These are phyloP conservation scores for Monilinia polystroma DNA, from an alignment of 2,329 filamentous ascomycete genomes.

Conservation along the genomic window DNA sequence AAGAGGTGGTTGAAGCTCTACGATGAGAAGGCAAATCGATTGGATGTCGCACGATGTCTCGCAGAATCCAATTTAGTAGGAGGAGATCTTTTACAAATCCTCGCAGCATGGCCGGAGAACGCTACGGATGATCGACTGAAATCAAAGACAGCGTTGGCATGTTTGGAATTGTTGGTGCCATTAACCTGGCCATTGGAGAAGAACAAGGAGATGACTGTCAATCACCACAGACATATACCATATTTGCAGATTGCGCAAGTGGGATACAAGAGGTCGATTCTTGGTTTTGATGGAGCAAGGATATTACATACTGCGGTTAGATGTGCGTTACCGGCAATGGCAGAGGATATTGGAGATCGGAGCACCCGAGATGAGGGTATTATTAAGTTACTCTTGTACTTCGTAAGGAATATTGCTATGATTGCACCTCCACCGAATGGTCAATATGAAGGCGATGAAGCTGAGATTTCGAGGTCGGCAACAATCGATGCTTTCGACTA, in stretches of 20 bases:
- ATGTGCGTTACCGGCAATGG: conserved; percentile 82
- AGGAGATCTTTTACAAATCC: conserved; percentile 85
- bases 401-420: conserved; percentile 84
- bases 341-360: conserved; percentile 71
- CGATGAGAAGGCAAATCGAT: conserved; percentile 88
- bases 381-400: conserved; percentile 85
- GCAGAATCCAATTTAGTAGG: conserved; percentile 90
- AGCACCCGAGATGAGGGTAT: conserved; percentile 82
- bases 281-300: conserved; percentile 75
- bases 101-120: conserved; percentile 76
- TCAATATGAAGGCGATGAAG: conserved; percentile 81
- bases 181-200: conserved; percentile 91
- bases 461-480: conserved; percentile 81
- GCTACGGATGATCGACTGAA: conserved; percentile 71
- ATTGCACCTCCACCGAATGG: conserved; percentile 73
- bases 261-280: conserved; percentile 82
- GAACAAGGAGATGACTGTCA: conserved; percentile 81
- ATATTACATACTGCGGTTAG: conserved; percentile 81
- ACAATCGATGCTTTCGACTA: conserved; percentile 86
- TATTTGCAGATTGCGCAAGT: conserved; percentile 86
- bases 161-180: conserved; percentile 85
- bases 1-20: conserved; percentile 94
- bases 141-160: conserved; percentile 77
- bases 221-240: conserved; percentile 88
- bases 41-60: conserved; percentile 91